Evolutionary conservation across 2,329 filamentous ascomycete species (phyloP), one percentile per base, ranked within the genome.

Genomic region (Grosmannia huntii): DNA sequence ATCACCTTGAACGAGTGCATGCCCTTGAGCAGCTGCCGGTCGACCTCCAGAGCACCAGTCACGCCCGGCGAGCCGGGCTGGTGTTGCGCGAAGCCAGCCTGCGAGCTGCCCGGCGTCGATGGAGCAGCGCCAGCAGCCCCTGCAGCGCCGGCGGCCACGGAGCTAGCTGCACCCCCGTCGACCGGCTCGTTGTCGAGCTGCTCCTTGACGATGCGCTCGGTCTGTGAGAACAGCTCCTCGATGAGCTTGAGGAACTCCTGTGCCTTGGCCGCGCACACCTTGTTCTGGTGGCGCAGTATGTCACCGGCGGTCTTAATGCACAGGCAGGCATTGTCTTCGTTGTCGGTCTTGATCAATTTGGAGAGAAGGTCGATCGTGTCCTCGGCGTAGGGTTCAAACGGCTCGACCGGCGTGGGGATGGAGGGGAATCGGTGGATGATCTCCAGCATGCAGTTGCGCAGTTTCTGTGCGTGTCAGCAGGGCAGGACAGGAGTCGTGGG

Each of bases 1-100:
- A 99, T 81, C 27, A 99, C 92, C 71, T 97, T 99, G 80, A 99
- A 99, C 1, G 94, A 99, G 69, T 96, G 90, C 89, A 96, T 96
- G 33, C 94, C 94, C 71, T 90, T 95, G 57, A 91, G 76, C 38
- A 99, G 73, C 54, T 89, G 87, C 60, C 91, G 84, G 78, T 75
- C 89, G 55, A 96, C 80, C 62, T 97, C 94, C 21, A 86, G 80
- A 3, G 89, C 83, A 1, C 90, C 87, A 3, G 88, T 86, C 7
- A 91, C 87, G 10, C 91, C 87, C 4, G 95, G 94, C 3, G 95
- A 99, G 57, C 87, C 90, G 5, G 94, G 92, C 57, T 90, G 82
- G 36, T 68, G 66, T 7, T 48, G 50, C 67, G 95, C 89, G 64
- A 92, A 92, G 65, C 84, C 87, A 65, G 87, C 75, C 66, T 79